phyloP scores from a whole-genome alignment of 73 alveolate species.

The Stentor coeruleus region DNA sequence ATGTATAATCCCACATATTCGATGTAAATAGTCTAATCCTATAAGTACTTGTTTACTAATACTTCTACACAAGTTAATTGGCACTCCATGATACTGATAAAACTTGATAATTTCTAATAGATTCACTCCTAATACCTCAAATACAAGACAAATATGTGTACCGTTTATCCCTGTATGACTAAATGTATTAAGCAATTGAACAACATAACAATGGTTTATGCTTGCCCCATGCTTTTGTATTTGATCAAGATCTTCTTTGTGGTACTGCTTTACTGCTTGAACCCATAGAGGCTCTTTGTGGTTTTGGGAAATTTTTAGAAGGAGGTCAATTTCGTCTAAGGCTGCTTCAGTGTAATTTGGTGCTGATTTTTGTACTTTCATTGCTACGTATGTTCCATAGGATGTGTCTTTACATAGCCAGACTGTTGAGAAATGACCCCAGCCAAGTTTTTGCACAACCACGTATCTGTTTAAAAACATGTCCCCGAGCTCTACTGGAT shows the following conservation, averaged over 20 bases:
- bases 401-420: conserved; percentile 50
- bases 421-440: conserved; percentile 62
- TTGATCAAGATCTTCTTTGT: too few species aligned
- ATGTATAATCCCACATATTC: conserved; percentile 83
- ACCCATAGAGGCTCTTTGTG: not conserved
- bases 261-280: too few species aligned
- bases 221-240: too few species aligned
- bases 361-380: conserved; percentile 52
- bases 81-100: conserved; percentile 65
- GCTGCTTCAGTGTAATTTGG: conserved; percentile 26
- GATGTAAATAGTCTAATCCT: conserved; percentile 89
- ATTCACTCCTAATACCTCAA: conserved; percentile 90
- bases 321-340: conserved; percentile 17
- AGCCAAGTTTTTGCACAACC: conserved; percentile 41
- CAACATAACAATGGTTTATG: conserved; percentile 40
- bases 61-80: conserved; percentile 45
- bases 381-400: conserved; percentile 83
- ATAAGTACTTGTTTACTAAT: conserved; percentile 80
- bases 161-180: conserved; percentile 47
- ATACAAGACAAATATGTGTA: conserved; percentile 75
- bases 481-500: conserved; percentile 94
- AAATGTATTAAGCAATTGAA: conserved; percentile 34
- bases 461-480: conserved; percentile 66
- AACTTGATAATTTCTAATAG: conserved; percentile 69
- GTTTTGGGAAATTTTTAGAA: not conserved